Conservation (phyloP, 805 yeast genomes). For the Candida endomychidarum region DNA sequence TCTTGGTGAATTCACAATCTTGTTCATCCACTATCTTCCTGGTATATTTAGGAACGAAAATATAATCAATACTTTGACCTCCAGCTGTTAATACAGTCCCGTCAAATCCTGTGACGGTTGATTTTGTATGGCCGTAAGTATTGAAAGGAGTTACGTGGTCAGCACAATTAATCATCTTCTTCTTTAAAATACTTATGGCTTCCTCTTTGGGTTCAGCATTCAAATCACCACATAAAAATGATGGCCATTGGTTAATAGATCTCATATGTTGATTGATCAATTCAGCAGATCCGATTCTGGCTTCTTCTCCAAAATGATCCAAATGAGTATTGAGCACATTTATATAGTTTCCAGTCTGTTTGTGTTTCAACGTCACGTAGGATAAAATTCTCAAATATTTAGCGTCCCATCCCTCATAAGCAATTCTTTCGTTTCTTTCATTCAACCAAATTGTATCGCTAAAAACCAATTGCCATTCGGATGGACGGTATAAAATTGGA, state of each 20-base stretch:
- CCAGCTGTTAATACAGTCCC: constrained; percentile 25
- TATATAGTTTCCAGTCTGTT: constrained; percentile 25
- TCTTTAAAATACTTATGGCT: constrained; percentile 17
- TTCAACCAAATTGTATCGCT: constrained; percentile 37
- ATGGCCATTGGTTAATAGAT: constrained; percentile 29
- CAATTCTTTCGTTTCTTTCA: constrained; percentile 30
- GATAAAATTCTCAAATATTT: constrained; percentile 33
- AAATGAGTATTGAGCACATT: constrained; percentile 41
- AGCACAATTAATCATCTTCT: constrained; percentile 19
- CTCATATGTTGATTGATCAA: constrained; percentile 29
- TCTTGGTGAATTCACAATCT: constrained; percentile 15
- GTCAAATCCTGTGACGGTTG: constrained; percentile 34
- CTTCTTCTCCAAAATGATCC: constrained; percentile 33
- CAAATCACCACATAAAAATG: constrained; percentile 32
- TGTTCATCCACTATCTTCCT: constrained; percentile 10
- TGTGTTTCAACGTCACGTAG: constrained; percentile 29
- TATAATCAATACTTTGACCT: constrained; percentile 34
- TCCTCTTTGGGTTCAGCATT: constrained; percentile 25
- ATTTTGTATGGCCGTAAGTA: constrained; percentile 29
- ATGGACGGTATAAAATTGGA: constrained; percentile 28
- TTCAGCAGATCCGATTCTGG: constrained; percentile 31
- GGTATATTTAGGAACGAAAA: constrained; percentile 28
- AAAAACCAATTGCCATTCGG: constrained; percentile 30
- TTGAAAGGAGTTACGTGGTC: constrained; percentile 22
- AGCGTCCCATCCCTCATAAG: constrained; percentile 41